Evolutionary conservation across 2,329 filamentous ascomycete species (phyloP).

Genomic region (Ramularia collo-cygni): DNA sequence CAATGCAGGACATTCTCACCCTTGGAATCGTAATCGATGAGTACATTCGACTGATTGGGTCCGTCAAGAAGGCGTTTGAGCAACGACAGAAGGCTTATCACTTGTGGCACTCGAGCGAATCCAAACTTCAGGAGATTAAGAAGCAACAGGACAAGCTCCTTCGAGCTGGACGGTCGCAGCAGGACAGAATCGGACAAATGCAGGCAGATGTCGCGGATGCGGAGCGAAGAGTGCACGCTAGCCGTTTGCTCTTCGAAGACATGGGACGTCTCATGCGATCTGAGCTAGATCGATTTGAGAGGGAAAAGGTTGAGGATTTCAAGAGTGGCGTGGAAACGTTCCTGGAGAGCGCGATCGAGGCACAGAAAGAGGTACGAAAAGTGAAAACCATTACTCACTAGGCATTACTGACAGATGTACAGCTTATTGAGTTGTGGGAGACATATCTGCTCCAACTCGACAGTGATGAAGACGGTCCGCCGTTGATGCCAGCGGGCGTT

Average conservation of each 20-base stretch:
- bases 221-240: constrained; percentile 86
- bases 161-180: constrained; percentile 87
- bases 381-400: constrained; percentile 2
- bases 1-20: constrained; percentile 92
- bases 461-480: constrained; percentile 70
- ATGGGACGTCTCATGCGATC: constrained; percentile 90
- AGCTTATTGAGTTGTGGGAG: constrained; percentile 89
- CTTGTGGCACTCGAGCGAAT: constrained; percentile 85
- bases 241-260: constrained; percentile 85
- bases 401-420: constrained; percentile 16
- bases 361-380: constrained; percentile 79
- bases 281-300: constrained; percentile 89
- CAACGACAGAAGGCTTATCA: constrained; percentile 95
- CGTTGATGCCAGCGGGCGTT: constrained; percentile 26
- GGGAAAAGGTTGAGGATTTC: constrained; percentile 97
- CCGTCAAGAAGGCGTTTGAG: constrained; percentile 84
- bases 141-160: constrained; percentile 88
- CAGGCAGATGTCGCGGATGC: constrained; percentile 91
- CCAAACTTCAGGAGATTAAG: constrained; percentile 85
- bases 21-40: constrained; percentile 97
- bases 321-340: constrained; percentile 98
- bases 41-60: constrained; percentile 92
- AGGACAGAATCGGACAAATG: constrained; percentile 88
- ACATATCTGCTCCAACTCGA: constrained; percentile 96
- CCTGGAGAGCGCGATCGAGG: constrained; percentile 91